Evolutionary conservation across 306 rosid genomes (phyloP).

Genomic region (Ochetophila trinervis): DNA sequence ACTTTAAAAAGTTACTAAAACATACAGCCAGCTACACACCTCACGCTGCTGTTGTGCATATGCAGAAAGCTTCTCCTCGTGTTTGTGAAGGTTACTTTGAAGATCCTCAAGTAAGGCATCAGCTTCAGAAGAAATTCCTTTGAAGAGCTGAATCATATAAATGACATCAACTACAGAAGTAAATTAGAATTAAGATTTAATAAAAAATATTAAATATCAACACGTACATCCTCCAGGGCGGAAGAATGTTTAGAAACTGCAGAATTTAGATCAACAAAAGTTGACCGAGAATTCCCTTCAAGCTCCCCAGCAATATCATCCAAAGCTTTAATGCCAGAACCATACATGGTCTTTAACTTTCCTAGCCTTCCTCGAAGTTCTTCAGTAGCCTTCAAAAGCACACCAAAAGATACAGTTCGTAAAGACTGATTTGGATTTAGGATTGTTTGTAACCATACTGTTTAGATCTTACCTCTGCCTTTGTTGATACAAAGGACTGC

Average conservation of each 20-base stretch:
- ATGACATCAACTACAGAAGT: conserved; percentile 32
- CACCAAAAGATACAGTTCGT: conserved; percentile 12
- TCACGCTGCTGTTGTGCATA: conserved; percentile 87
- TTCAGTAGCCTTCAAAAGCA: conserved; percentile 80
- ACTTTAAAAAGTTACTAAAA: conserved; percentile 4
- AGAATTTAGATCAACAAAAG: conserved; percentile 70
- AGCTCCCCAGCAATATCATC: conserved; percentile 80
- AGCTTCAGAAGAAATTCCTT: conserved; percentile 93
- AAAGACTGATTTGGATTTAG: conserved; percentile 2
- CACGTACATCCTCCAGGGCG: conserved; percentile 81
- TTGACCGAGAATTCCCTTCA: conserved; percentile 73
- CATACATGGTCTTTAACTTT: conserved; percentile 69
- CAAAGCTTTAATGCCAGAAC: conserved; percentile 79
- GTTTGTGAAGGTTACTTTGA: conserved; percentile 83
- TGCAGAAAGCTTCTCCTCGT: conserved; percentile 77
- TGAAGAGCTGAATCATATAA: conserved; percentile 68
- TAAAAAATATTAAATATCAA: neutral
- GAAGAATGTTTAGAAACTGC: conserved; percentile 93
- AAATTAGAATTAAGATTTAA: conserved; percentile 6
- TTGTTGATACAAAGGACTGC: conserved; percentile 82
- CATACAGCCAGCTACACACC: conserved; percentile 41
- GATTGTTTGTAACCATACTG: conserved; percentile 16
- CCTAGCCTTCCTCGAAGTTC: conserved; percentile 72
- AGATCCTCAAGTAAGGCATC: conserved; percentile 80
- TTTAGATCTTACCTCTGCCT: conserved; percentile 56